Evolutionary conservation across 495 filamentous ascomycete species (phyloP), one percentile per base, ranked within the genome.

Genomic region (Penicillium coprophilum): DNA sequence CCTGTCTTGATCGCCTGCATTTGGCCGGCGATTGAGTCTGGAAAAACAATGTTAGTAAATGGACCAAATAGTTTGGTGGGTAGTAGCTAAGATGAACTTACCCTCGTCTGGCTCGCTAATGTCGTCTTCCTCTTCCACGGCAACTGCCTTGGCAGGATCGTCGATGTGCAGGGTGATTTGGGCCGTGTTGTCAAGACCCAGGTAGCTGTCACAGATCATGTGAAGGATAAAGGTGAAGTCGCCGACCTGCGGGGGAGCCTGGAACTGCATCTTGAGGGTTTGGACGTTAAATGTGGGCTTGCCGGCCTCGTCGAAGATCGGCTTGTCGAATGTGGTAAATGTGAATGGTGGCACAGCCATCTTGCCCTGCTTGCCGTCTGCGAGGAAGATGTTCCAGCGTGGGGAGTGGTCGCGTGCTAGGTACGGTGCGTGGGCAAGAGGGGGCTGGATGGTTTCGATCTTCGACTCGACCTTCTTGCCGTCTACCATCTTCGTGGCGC

Each of bases 91-190:
- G 46, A 54, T 36, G 47, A 49, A 74, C 85, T 77, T 79, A 96
- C 94, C 94, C 78, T 97, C 94, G 66, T 97, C 94, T 9, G 95
- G 93, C 71, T 98, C 94, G 69, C 90, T 95, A 60, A 97, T 97
- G 63, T 97, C 93, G 64, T 97, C 94, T 57, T 87, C 88, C 43
- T 77, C 73, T 38, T 84, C 83, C 65, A 96, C 84, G 50, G 85
- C 84, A 30, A 81, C 86, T 17, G 88, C 92, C 76, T 92, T 94
- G 70, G 84, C 87, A 39, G 87, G 85, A 60, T 96, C 93, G 61
- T 96, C 92, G n/a, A 98, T 89, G 48, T 86, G 79, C 41, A 98
- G 77, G 12, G 87, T 91, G 32, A 96, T 90, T 56, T 95, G 90
- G 81, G 87, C 81, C 77, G 89, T 91, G 43, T 84, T 87, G 67